Evolutionary conservation across 805 yeast genomes (phyloP).

Genomic region (Hanseniaspora mollemarum): DNA sequence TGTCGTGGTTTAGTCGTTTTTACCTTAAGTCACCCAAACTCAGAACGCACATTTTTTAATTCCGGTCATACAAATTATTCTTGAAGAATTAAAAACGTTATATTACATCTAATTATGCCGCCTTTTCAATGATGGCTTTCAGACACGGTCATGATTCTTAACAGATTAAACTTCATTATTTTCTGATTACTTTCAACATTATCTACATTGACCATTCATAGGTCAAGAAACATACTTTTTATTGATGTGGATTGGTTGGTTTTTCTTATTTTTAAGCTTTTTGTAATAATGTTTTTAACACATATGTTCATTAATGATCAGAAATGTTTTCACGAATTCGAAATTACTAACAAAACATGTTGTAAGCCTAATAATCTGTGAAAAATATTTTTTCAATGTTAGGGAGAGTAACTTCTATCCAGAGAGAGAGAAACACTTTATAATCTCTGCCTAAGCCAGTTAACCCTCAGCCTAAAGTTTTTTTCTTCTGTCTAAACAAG

Average conservation of each 20-base stretch:
- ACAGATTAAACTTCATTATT: too few relatives aligned
- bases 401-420: not conserved
- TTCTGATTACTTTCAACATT: not conserved
- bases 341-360: not conserved
- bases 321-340: not conserved
- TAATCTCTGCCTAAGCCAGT: not conserved
- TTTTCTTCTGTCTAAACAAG: not conserved
- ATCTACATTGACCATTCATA: not conserved
- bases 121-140: not conserved
- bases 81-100: too few relatives aligned
- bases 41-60: too few relatives aligned
- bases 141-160: not conserved
- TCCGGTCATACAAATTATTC: too few relatives aligned
- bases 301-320: not conserved
- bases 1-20: too few relatives aligned
- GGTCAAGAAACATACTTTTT: conserved; percentile 15
- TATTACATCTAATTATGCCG: not conserved
- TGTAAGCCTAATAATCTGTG: not conserved
- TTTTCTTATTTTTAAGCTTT: too few relatives aligned
- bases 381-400: not conserved
- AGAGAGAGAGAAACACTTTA: not conserved
- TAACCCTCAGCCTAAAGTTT: not conserved
- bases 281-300: too few relatives aligned
- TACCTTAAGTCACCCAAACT: too few relatives aligned
- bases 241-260: conserved; percentile 14